Evolutionary conservation across 2,329 filamentous ascomycete genomes (phyloP).

Genomic region (Colletotrichum sp.): DNA sequence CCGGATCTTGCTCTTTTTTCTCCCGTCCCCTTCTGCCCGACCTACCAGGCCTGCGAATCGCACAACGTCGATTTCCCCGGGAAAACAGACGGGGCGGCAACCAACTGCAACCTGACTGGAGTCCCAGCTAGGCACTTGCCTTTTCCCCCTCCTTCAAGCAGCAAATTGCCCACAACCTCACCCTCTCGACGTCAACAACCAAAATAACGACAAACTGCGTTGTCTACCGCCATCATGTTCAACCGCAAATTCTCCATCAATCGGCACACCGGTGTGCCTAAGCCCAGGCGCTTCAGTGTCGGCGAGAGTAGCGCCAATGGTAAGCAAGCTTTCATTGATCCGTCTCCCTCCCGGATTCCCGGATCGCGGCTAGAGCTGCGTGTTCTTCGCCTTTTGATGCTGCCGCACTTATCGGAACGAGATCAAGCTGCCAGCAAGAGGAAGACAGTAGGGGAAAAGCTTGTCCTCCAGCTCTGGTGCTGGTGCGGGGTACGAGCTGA

Average conservation of each 20-base stretch:
- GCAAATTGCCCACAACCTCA: neutral
- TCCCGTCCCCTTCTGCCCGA: neutral
- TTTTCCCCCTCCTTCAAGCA: neutral
- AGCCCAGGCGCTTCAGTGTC: conserved; percentile 63
- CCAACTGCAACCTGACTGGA: neutral
- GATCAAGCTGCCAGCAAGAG: neutral
- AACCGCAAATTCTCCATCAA: conserved; percentile 71
- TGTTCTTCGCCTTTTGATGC: neutral
- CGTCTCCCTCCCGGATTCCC: neutral
- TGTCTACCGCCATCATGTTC: conserved; percentile 44
- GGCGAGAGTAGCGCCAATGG: conserved; percentile 48
- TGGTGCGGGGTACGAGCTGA: conserved; percentile 19
- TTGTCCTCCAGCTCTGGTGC: conserved; percentile 2
- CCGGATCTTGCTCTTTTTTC: neutral
- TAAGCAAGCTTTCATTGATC: neutral
- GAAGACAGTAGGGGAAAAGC: conserved; percentile 1
- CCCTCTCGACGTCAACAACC: neutral
- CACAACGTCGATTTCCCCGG: neutral
- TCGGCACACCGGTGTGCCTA: conserved; percentile 66
- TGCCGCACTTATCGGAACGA: neutral
- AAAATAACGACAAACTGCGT: neutral
- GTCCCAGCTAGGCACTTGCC: neutral
- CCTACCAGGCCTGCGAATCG: neutral
- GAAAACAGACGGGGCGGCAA: conserved; percentile 1
- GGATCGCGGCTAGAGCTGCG: neutral